Conservation (phyloP, 768 basidiomycete genomes). For the Pleurotus citrinopileatus region DNA sequence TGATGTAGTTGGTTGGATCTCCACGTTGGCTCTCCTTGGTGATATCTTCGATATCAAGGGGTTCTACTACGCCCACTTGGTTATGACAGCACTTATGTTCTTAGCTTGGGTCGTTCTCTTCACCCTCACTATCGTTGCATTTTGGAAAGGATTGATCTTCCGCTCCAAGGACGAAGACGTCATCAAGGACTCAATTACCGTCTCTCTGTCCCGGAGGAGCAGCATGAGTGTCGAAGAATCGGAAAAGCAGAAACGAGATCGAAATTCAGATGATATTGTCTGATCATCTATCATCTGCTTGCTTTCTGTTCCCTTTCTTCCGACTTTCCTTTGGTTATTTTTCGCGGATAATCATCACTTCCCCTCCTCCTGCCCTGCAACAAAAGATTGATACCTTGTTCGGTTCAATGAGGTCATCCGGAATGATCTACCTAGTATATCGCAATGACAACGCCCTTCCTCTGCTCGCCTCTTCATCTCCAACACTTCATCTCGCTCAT, state of each 20-base stretch:
- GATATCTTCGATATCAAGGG: conserved; percentile 37
- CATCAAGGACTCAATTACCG: conserved; percentile 29
- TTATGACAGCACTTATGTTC: conserved; percentile 39
- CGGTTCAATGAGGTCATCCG: neutral
- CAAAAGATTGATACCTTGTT: neutral
- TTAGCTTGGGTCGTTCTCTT: conserved; percentile 39
- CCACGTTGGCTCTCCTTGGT: conserved; percentile 35
- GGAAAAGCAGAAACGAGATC: neutral
- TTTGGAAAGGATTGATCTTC: conserved; percentile 42
- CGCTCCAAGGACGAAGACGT: conserved; percentile 39
- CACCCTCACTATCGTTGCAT: conserved; percentile 36
- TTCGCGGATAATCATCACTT: neutral
- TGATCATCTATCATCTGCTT: neutral
- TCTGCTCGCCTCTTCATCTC: neutral
- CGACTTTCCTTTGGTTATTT: neutral
- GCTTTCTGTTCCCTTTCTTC: neutral
- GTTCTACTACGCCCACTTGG: conserved; percentile 34
- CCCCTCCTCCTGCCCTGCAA: too few species aligned
- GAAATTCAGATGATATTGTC: neutral
- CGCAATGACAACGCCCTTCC: neutral
- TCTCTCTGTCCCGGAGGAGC: neutral
- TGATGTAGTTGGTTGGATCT: conserved; percentile 41
- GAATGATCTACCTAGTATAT: conserved; percentile 5
- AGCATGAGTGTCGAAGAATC: neutral
- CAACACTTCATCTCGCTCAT: neutral